phyloP scores from a whole-genome alignment of 179 eudicot genomes.

The Spergularia azorica region DNA sequence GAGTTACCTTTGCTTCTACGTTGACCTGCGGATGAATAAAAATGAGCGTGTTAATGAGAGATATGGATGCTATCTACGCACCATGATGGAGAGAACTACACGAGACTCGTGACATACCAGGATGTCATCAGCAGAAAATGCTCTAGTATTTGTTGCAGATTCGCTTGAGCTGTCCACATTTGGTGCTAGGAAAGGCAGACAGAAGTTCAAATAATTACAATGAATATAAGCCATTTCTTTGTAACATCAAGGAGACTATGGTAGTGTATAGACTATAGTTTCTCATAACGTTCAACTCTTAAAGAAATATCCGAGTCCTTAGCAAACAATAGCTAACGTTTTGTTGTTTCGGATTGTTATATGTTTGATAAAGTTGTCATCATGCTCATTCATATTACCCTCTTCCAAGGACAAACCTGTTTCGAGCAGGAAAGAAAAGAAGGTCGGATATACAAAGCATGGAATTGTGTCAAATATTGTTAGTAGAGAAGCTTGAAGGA shows the following conservation, averaged over 20 bases:
- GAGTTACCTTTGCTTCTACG: conserved; percentile 55
- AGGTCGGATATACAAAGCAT: no score
- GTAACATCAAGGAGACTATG: background rate
- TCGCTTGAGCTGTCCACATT: conserved; percentile 29
- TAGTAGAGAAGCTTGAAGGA: no score
- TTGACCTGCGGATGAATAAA: conserved; percentile 39
- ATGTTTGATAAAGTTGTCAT: no score
- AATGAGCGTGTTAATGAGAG: background rate
- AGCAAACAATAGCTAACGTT: no score
- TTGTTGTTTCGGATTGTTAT: no score
- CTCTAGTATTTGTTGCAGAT: conserved; percentile 35
- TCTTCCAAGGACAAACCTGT: no score
- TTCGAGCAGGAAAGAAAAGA: no score
- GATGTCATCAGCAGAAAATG: conserved; percentile 36
- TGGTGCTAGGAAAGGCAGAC: conserved; percentile 37
- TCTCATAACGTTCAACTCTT: no score
- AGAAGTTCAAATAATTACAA: conserved; percentile 17
- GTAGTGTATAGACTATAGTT: no score
- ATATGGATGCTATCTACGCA: conserved; percentile 12
- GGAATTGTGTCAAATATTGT: no score
- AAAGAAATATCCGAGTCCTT: background rate
- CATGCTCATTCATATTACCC: no score
- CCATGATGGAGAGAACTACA: background rate
- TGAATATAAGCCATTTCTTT: background rate
- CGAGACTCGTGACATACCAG: conserved; percentile 41